Conservation (phyloP, 306 rosid genomes). For the Begonia peltatifolia region DNA sequence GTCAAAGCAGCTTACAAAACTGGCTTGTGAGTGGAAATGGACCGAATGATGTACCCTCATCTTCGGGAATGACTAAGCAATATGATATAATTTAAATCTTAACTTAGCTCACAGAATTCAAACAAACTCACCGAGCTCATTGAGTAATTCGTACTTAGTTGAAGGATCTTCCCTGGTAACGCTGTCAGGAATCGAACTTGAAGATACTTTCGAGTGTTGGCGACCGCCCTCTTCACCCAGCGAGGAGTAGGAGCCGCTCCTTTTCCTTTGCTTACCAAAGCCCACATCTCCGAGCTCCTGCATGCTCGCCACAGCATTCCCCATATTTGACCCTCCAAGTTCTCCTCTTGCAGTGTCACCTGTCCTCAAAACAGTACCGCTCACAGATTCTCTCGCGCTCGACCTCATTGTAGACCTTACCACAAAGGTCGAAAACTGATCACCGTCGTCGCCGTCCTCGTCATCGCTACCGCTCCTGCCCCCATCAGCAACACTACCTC, state of each 20-base stretch:
- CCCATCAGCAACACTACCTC: conserved; percentile 12
- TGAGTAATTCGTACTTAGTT: conserved; percentile 76
- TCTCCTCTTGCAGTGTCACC: conserved; percentile 12
- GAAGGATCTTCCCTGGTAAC: conserved; percentile 87
- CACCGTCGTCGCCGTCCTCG: conserved; percentile 26
- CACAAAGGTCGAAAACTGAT: conserved; percentile 55
- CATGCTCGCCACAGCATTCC: conserved; percentile 91
- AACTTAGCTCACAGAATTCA: background rate
- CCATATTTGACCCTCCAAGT: conserved; percentile 43
- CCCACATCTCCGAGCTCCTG: conserved; percentile 60
- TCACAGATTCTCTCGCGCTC: conserved; percentile 39
- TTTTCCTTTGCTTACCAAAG: conserved; percentile 64
- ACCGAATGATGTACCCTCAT: no score
- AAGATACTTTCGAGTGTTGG: conserved; percentile 46
- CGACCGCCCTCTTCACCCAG: conserved; percentile 34
- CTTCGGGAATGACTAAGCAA: background rate
- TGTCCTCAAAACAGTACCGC: conserved; percentile 59
- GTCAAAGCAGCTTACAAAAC: no score
- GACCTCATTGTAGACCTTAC: conserved; percentile 38
- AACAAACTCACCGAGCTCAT: conserved; percentile 68
- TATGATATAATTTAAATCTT: background rate
- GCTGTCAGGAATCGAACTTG: conserved; percentile 90
- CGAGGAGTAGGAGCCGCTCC: conserved; percentile 43
- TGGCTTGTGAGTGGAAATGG: no score
- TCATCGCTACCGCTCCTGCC: conserved; percentile 18